A percentile compares a stretch with the other conserved stretches of the same genome.
phyloP scores from a whole-genome alignment of 2,329 filamentous ascomycete genomes.

The Daldinia eschscholtzii region DNA sequence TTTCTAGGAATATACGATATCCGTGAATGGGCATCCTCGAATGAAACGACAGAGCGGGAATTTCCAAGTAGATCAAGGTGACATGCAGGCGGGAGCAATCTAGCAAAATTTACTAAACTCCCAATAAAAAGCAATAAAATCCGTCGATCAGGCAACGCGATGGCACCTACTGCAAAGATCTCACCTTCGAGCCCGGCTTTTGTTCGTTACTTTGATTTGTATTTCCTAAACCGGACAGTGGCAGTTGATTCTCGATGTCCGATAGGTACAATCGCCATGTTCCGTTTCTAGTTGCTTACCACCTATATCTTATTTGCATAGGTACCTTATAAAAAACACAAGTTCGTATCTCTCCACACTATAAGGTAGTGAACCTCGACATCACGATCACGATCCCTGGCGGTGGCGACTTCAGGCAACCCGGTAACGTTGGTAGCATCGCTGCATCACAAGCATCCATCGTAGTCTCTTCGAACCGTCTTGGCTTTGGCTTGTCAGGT shows the following conservation, averaged over 20 bases:
- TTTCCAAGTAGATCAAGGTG: conserved; percentile 43
- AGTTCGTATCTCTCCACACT: conserved; percentile 17
- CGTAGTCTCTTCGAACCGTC: conserved; percentile 29
- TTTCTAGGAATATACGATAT: conserved; percentile 16
- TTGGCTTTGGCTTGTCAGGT: conserved; percentile 37
- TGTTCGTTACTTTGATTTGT: conserved; percentile 40
- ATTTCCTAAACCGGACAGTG: conserved; percentile 41
- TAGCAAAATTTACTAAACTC: conserved; percentile 22
- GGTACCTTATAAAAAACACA: conserved; percentile 4
- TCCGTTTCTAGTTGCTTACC: conserved; percentile 30
- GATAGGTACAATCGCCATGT: conserved; percentile 38
- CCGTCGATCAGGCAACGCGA: conserved; percentile 39
- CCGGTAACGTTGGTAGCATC: conserved; percentile 17
- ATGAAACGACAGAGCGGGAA: conserved; percentile 35
- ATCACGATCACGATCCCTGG: conserved; percentile 38
- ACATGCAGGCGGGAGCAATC: conserved; percentile 44
- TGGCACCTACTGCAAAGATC: conserved; percentile 43
- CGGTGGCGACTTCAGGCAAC: conserved; percentile 34
- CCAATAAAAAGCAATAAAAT: conserved; percentile 29
- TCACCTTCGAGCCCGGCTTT: conserved; percentile 40
- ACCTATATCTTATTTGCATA: conserved; percentile 16
- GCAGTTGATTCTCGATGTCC: conserved; percentile 38
- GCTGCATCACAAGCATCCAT: conserved; percentile 22
- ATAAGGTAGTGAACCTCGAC: conserved; percentile 21
- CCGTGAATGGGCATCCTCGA: conserved; percentile 17